Conservation (phyloP, 805 yeast genomes). For the Yamadazyma paraphyllophila region DNA sequence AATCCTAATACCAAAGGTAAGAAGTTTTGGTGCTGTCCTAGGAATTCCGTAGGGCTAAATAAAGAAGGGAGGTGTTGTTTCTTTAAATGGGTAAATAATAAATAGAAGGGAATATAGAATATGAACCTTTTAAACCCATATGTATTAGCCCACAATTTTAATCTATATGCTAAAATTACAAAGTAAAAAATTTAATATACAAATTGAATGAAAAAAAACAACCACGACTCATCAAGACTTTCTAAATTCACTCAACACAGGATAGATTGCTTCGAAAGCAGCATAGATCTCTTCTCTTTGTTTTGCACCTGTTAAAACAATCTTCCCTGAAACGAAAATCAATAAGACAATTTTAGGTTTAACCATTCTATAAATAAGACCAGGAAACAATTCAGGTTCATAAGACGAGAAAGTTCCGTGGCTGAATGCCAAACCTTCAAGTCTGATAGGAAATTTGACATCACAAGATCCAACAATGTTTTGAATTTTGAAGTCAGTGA, state of each 20-base stretch:
- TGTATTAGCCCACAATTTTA: conserved; percentile 7
- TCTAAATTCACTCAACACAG: conserved; percentile 96
- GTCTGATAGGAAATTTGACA: conserved; percentile 94
- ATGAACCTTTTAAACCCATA: background rate
- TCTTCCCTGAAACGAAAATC: conserved; percentile 95
- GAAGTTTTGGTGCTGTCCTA: conserved; percentile 33
- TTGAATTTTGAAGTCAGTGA: conserved; percentile 96
- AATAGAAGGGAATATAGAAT: background rate
- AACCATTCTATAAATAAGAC: conserved; percentile 98
- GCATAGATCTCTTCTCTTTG: conserved; percentile 98
- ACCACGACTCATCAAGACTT: conserved; percentile 46
- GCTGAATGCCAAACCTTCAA: conserved; percentile 95
- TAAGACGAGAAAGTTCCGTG: conserved; percentile 99
- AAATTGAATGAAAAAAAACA: background rate
- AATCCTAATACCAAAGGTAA: conserved; percentile 25
- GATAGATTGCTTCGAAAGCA: conserved; percentile 97
- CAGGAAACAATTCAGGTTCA: conserved; percentile 98
- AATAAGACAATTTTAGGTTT: conserved; percentile 95
- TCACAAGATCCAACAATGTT: conserved; percentile 99
- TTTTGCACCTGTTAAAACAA: conserved; percentile 97
- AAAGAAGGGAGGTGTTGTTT: conserved; percentile 18
- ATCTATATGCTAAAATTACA: conserved; percentile 15
- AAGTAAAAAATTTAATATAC: conserved; percentile 6
- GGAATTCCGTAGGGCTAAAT: conserved; percentile 6
- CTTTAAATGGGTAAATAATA: conserved; percentile 17